Conservation (phyloP, 768 basidiomycete species). For the Exidia glandulosa region DNA sequence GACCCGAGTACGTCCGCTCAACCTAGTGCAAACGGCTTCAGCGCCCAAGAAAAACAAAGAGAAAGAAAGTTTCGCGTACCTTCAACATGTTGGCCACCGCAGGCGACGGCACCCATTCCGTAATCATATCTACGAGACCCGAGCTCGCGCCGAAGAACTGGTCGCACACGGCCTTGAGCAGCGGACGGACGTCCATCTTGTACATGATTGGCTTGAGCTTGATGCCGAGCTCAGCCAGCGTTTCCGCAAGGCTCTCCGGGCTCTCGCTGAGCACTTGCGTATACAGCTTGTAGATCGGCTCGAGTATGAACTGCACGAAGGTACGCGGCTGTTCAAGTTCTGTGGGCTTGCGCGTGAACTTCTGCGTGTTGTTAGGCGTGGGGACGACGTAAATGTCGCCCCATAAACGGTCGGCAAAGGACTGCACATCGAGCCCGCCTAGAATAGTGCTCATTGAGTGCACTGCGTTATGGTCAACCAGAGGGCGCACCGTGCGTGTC, state of each 20-base stretch:
- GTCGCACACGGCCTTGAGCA: slow-evolving; percentile 85
- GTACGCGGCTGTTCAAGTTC: slow-evolving; percentile 73
- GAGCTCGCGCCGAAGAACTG: slow-evolving; percentile 92
- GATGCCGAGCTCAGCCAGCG: slow-evolving; percentile 68
- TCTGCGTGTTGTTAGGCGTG: slow-evolving; percentile 57
- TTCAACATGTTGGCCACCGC: slow-evolving; percentile 46
- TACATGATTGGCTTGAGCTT: slow-evolving; percentile 84
- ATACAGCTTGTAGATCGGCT: slow-evolving; percentile 95
- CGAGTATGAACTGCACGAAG: slow-evolving; percentile 93
- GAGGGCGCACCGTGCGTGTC: slow-evolving; percentile 66
- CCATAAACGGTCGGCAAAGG: slow-evolving; percentile 89
- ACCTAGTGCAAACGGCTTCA: slow-evolving; percentile 32
- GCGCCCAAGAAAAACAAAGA: background rate
- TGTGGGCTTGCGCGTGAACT: slow-evolving; percentile 77
- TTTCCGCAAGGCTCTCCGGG: slow-evolving; percentile 73
- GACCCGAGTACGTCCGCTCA: slow-evolving; percentile 79
- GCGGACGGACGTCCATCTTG: slow-evolving; percentile 96
- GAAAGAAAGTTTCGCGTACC: slow-evolving; percentile 25
- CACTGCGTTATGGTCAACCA: background rate
- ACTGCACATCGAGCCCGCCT: slow-evolving; percentile 72
- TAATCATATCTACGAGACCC: slow-evolving; percentile 88
- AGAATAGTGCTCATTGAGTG: background rate
- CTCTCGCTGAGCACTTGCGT: slow-evolving; percentile 91
- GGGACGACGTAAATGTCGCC: slow-evolving; percentile 83
- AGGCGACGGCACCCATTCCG: slow-evolving; percentile 82